A percentile compares a stretch with the other conserved stretches of the same genome.
phyloP scores from a whole-genome alignment of 768 basidiomycete species.

The Punctularia strigosozonata region DNA sequence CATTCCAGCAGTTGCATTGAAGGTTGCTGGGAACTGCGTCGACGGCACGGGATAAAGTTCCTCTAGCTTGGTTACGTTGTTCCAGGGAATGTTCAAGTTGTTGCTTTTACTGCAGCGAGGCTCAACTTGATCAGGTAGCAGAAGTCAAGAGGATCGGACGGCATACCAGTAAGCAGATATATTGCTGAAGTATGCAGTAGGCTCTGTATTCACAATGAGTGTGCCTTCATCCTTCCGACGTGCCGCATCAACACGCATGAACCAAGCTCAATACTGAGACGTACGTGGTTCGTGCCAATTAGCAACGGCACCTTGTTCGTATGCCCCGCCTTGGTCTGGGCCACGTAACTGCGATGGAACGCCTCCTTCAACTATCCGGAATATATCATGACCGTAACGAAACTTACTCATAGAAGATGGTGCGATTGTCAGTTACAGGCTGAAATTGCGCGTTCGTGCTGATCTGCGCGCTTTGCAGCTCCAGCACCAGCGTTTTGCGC shows the following conservation, averaged over 20 bases:
- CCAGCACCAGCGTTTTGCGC: slow-evolving; percentile 10
- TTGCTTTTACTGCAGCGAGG: slow-evolving; percentile 8
- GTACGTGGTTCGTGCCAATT: slow-evolving; percentile 13
- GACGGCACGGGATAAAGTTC: slow-evolving; percentile 13
- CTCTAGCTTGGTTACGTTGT: slow-evolving; percentile 10
- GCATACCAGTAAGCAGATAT: slow-evolving; percentile 13
- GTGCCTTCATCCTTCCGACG: slow-evolving; percentile 13
- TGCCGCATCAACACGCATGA: too few species aligned
- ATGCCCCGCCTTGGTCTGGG: slow-evolving; percentile 9
- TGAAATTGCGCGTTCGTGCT: slow-evolving; percentile 15
- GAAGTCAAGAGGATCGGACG: not conserved
- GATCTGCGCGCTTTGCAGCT: slow-evolving; percentile 10
- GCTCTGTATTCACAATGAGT: slow-evolving; percentile 14
- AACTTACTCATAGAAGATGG: slow-evolving; percentile 15
- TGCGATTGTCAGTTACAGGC: slow-evolving; percentile 16
- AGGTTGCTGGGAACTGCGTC: slow-evolving; percentile 1
- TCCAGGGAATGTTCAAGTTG: slow-evolving; percentile 15
- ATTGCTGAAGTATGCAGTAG: slow-evolving; percentile 11
- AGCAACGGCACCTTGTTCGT: slow-evolving; percentile 12
- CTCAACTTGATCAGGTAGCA: not conserved
- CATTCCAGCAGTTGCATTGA: slow-evolving; percentile 15
- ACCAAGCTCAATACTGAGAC: not conserved
- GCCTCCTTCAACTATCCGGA: too few species aligned
- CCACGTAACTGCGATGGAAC: too few species aligned
- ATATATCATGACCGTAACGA: too few species aligned